Evolutionary conservation across 176 grass and related monocot genomes (phyloP).

Genomic region (Triticum aestivum): DNA sequence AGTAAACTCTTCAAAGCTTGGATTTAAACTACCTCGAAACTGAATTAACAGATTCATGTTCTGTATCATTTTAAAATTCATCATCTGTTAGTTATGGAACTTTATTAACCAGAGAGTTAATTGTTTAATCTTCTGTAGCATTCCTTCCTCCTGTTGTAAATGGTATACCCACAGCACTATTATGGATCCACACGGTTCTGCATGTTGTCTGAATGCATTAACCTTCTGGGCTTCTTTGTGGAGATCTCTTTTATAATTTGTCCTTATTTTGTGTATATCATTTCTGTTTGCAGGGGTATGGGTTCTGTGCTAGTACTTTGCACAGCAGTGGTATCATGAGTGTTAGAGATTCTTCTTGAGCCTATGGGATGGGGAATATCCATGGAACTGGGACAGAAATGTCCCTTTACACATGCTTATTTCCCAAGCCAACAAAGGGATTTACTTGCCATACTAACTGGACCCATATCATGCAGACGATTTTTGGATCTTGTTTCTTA

Average conservation of each 20-base stretch:
- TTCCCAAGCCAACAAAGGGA: slow-evolving; percentile 62
- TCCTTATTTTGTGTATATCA: background rate
- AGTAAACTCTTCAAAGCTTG: background rate
- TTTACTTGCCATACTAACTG: slow-evolving; percentile 61
- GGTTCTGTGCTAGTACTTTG: slow-evolving; percentile 59
- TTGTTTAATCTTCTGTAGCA: background rate
- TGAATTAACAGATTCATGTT: background rate
- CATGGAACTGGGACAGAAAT: slow-evolving; percentile 58
- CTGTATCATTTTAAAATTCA: background rate
- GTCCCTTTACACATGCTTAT: slow-evolving; percentile 60
- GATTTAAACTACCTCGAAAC: background rate
- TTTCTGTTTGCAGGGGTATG: slow-evolving; percentile 60
- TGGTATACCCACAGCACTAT: slow-evolving; percentile 3
- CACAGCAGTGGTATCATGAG: slow-evolving; percentile 52
- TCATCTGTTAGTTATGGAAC: background rate
- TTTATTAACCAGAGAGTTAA: background rate
- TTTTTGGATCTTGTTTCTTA: slow-evolving; percentile 70
- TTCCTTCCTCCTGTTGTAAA: slow-evolving; percentile 4
- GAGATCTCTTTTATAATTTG: too few species aligned
- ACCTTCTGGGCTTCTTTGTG: too few species aligned
- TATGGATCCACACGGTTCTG: slow-evolving; percentile 1
- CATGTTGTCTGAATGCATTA: background rate
- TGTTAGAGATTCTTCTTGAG: slow-evolving; percentile 72
- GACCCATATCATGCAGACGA: slow-evolving; percentile 59
- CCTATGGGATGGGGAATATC: slow-evolving; percentile 74